Conservation (phyloP, 2,329 filamentous ascomycete species). For the Pyricularia pennisetigena region DNA sequence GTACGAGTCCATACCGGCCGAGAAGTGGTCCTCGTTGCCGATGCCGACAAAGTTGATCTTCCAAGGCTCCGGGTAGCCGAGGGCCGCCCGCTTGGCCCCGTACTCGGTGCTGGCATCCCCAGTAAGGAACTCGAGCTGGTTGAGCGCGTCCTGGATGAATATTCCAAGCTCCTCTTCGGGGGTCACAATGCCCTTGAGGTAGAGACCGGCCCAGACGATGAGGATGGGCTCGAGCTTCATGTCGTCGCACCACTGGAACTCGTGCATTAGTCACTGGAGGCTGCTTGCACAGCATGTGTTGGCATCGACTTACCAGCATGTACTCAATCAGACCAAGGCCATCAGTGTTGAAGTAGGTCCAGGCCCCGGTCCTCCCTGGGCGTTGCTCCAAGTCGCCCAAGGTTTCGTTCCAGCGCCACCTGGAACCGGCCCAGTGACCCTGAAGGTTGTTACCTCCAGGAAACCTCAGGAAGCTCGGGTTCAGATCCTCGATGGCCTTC, state of each 20-base stretch:
- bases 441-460: conserved; percentile 57
- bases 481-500: conserved; percentile 37
- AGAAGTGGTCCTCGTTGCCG: conserved; percentile 58
- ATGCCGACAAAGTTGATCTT: conserved; percentile 52
- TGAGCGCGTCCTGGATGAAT: conserved; percentile 48
- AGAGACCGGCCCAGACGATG: conserved; percentile 43
- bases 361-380: conserved; percentile 45
- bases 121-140: conserved; percentile 54
- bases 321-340: conserved; percentile 55
- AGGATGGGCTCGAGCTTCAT: conserved; percentile 16
- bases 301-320: conserved; percentile 27
- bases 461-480: conserved; percentile 50
- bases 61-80: conserved; percentile 54
- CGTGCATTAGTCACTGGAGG: background rate
- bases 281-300: too few species aligned
- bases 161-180: conserved; percentile 32
- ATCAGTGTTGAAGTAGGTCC: conserved; percentile 52
- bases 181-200: conserved; percentile 27
- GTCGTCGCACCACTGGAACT: background rate
- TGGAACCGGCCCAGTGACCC: conserved; percentile 28
- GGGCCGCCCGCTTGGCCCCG: conserved; percentile 46
- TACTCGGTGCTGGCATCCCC: conserved; percentile 43
- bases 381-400: conserved; percentile 43
- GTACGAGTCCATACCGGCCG: conserved; percentile 35
- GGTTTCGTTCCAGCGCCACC: conserved; percentile 43